Evolutionary conservation across 106 monocot genomes (phyloP), one percentile per base, ranked within the genome.

Genomic region (Hemerocallis citrina): DNA sequence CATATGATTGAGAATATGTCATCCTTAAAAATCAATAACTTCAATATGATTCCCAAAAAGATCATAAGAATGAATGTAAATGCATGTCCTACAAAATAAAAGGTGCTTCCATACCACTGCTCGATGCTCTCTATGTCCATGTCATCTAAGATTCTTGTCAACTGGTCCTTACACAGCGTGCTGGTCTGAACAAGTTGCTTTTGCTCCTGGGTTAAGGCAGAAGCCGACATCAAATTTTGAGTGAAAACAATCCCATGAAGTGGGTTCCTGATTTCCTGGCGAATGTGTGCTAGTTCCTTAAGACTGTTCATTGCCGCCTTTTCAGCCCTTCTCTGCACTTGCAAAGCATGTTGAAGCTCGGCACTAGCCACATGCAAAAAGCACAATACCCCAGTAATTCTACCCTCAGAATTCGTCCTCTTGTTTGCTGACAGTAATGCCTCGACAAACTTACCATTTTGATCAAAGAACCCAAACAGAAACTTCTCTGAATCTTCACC

Each of bases 331-430:
- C 59, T 77, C 54, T 89, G 93, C 57, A 78, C 65, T 57, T 75
- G 72, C 59, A 94, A 63, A 8, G 86, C 83, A 68, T 82, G 82
- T 43, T 72, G 85, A 65, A 89, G 80, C 61, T 94, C 89, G 38
- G 83, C 77, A 51, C 83, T 94, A 16, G 85, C 77, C 32, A 86
- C 57, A 62, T 83, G 85, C 68, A 94, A 66, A 76, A 94, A 94
- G 64, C 85, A 94, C 24, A 94, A 54, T 6, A 64, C 89, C 20
- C 93, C 93, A 3, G 77, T 86, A 27, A 83, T 83, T 54, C 54
- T 80, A 46, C 82, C 93, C 57, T 83, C 89, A 52, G 70, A 57
- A 62, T 83, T 62, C 10, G 48, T 65, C 63, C 79, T 85, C 71
- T 86, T 89, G 77, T 55, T 83, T 37, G 70, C 85, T 34, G 79